Percentiles rank a stretch among this genome's conserved stretches.
These are phyloP conservation scores for Odonthalia washingtoniensis DNA, from an alignment of 31 red algal species.

Conservation along the genomic window DNA sequence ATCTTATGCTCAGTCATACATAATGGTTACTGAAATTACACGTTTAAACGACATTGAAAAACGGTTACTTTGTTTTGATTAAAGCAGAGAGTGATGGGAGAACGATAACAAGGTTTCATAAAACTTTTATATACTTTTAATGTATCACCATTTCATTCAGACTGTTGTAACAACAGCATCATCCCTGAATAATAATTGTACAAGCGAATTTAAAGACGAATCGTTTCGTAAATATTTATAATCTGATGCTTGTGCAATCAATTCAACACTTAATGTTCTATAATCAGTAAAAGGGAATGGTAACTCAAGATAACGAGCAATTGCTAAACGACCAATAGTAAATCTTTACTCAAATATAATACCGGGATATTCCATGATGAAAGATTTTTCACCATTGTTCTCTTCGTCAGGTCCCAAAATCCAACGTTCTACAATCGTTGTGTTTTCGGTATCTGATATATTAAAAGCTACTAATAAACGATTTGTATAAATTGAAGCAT, in stretches of 20 bases:
- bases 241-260: background rate
- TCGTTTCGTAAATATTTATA: background rate
- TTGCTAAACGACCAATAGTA: background rate
- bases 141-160: too few species aligned
- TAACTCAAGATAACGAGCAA: background rate
- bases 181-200: background rate
- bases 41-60: too few species aligned
- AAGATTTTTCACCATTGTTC: background rate
- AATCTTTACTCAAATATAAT: background rate
- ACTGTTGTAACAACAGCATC: background rate
- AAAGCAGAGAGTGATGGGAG: too few species aligned
- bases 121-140: too few species aligned
- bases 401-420: background rate
- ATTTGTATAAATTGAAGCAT: background rate
- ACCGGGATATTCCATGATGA: slow-evolving; percentile 2
- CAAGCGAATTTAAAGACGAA: too few species aligned
- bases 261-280: background rate
- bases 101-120: too few species aligned
- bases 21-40: too few species aligned
- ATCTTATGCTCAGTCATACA: too few species aligned
- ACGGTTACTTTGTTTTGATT: too few species aligned
- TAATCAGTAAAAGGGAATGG: background rate
- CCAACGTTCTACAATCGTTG: background rate
- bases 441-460: background rate
- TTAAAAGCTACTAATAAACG: background rate